These are phyloP conservation scores for Serendipita vermifera DNA, from an alignment of 768 basidiomycete genomes.

Conservation along the genomic window DNA sequence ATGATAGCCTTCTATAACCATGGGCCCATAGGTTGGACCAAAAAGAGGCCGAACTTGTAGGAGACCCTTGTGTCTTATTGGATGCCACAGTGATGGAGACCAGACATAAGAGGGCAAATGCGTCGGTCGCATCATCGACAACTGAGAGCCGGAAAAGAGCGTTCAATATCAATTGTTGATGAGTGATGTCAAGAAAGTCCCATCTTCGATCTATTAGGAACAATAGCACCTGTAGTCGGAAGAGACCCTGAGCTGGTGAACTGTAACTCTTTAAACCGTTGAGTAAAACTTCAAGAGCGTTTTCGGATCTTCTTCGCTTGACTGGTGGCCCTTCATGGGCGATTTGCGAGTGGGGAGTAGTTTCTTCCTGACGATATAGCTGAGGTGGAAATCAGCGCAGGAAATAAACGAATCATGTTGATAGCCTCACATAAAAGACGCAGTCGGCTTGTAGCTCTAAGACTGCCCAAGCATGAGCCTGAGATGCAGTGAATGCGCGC, in stretches of 20 bases:
- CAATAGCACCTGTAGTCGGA: constrained; percentile 60
- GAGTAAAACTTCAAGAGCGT: constrained; percentile 47
- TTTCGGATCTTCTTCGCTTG: constrained; percentile 45
- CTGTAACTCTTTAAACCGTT: constrained; percentile 30
- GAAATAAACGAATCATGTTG: constrained; percentile 15
- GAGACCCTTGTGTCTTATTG: not conserved
- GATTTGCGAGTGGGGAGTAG: not conserved
- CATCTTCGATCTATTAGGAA: constrained; percentile 79
- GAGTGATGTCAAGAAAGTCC: constrained; percentile 41
- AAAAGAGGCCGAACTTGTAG: not conserved
- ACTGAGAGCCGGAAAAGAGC: constrained; percentile 49
- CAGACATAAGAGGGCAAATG: constrained; percentile 75
- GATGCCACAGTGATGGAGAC: constrained; percentile 44
- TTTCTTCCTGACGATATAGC: not conserved
- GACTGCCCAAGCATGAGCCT: constrained; percentile 68
- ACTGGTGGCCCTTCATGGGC: constrained; percentile 9
- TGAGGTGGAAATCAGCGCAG: constrained; percentile 7
- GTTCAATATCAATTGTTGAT: constrained; percentile 44
- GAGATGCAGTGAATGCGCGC: constrained; percentile 50
- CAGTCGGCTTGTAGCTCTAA: constrained; percentile 74
- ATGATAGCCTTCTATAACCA: constrained; percentile 3
- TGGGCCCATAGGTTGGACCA: not conserved
- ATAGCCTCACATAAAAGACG: constrained; percentile 54
- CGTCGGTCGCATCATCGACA: constrained; percentile 48
- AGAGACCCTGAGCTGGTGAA: constrained; percentile 27